These are phyloP conservation scores for Megacollybia marginata DNA, from an alignment of 768 basidiomycete species.

Conservation along the genomic window DNA sequence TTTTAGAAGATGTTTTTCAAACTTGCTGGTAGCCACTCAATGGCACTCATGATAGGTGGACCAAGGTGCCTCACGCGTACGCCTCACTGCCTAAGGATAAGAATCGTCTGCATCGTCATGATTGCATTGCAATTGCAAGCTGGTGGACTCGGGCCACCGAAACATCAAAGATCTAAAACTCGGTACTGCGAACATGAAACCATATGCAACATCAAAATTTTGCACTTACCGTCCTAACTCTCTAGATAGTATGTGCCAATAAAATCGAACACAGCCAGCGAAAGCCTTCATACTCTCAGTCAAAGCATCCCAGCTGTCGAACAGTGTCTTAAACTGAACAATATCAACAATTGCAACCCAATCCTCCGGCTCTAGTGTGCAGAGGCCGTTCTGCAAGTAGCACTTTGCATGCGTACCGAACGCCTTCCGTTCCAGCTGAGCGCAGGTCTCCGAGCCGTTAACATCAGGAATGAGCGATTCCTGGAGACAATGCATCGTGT, in stretches of 20 bases:
- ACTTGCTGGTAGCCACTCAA: too few relatives aligned
- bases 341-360: constrained; percentile 32
- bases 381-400: constrained; percentile 34
- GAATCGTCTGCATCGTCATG: too few relatives aligned
- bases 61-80: too few relatives aligned
- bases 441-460: constrained; percentile 17
- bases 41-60: too few relatives aligned
- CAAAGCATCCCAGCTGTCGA: constrained; percentile 22
- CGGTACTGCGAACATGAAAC: too few relatives aligned
- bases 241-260: background rate
- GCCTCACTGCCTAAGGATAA: too few relatives aligned
- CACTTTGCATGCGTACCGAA: constrained; percentile 35
- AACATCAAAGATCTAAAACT: too few relatives aligned
- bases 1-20: too few relatives aligned
- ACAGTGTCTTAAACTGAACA: constrained; percentile 23
- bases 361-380: constrained; percentile 23
- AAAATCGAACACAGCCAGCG: constrained; percentile 23
- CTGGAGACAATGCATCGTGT: constrained; percentile 41
- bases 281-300: constrained; percentile 20
- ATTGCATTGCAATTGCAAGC: too few relatives aligned
- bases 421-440: constrained; percentile 25
- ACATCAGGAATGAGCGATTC: constrained; percentile 28
- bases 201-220: too few relatives aligned
- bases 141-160: too few relatives aligned
- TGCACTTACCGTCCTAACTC: too few relatives aligned